Base-by-base conservation (phyloP, 176 grass and related monocot species). In the Zea mays region DNA sequence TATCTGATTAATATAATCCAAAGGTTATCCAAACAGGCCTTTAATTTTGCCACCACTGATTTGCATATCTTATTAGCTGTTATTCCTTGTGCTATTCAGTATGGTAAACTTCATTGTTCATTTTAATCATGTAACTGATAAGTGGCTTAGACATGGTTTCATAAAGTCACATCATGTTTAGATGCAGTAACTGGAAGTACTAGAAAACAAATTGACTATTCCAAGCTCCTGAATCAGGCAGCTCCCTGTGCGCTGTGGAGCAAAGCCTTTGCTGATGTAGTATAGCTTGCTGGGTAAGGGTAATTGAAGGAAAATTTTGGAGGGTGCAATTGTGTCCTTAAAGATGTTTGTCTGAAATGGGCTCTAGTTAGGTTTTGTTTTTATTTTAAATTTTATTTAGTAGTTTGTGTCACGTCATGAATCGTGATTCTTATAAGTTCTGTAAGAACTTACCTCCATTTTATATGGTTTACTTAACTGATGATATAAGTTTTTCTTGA, bases 401-500 rank as follows among this genome's bases (percentile, higher is more conserved):
- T 14, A 55, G 51, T 55, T 16, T 54, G 19, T 54, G 41, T n/a
- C n/a, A 51, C 11, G 27, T 69, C 35, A 2, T 44, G 71, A 81
- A 71, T 36, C 21, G 1, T 60, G 40, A 6, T 74, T 67, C 16
- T 39, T 44, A 10, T 44, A 69, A 16, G 39, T 61, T 14, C 13
- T 27, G 59, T 39, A 62, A 62, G 59, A 35, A 37, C 35, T 2
- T 20, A 55, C 52, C 17, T 56, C 46, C 48, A 80, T 61, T 75
- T 36, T 62, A n/a, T 61, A 35, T 57, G 11, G 16, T 56, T 71
- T 81, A 45, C 14, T 69, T 13, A 61, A 69, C 41, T 15, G 58
- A 17, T n/a, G 5, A n/a, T 55, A 27, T 27, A 27, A 27, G 27
- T 27, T 27, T 27, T 27, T 27, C 27, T 27, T 27, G 27, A 27